Evolutionary conservation across 2,329 filamentous ascomycete species (phyloP).

Genomic region (Verticillium zaregamsianum): DNA sequence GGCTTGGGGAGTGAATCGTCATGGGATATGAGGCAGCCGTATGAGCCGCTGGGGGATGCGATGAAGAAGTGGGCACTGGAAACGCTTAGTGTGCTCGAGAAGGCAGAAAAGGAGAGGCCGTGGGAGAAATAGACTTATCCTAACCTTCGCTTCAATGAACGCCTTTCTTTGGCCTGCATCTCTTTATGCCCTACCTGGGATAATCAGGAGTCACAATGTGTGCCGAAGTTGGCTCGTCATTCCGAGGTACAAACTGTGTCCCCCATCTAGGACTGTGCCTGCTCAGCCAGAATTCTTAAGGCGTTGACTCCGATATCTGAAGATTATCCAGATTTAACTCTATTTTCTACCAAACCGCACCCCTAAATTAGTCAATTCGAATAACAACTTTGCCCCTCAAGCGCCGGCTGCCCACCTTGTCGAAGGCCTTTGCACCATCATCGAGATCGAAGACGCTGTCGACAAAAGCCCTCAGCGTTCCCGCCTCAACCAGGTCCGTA

Average conservation of each 20-base stretch:
- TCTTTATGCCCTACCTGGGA: too few relatives aligned
- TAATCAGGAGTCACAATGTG: too few relatives aligned
- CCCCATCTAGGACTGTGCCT: too few relatives aligned
- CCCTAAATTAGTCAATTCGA: not conserved
- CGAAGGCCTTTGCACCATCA: slow-evolving; percentile 13
- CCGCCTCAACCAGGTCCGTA: not conserved
- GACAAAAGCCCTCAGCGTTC: not conserved
- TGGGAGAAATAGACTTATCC: slow-evolving; percentile 3
- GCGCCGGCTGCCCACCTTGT: not conserved
- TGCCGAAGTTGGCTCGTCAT: too few relatives aligned
- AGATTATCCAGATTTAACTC: too few relatives aligned
- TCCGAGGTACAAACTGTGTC: too few relatives aligned
- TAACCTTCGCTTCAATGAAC: not conserved
- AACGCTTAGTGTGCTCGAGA: slow-evolving; percentile 31
- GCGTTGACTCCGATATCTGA: too few relatives aligned
- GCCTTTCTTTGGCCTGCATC: too few relatives aligned
- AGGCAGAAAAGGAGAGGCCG: slow-evolving; percentile 21
- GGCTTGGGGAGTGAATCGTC: slow-evolving; percentile 28
- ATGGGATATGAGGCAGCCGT: slow-evolving; percentile 39
- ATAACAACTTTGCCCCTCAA: not conserved
- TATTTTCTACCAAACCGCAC: too few relatives aligned
- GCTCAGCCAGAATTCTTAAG: too few relatives aligned
- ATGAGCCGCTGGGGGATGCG: slow-evolving; percentile 29
- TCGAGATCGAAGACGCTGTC: slow-evolving; percentile 1
- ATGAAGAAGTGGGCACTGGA: slow-evolving; percentile 37